Conservation (phyloP, 306 rosid species). For the Trichosanthes cucumerina region DNA sequence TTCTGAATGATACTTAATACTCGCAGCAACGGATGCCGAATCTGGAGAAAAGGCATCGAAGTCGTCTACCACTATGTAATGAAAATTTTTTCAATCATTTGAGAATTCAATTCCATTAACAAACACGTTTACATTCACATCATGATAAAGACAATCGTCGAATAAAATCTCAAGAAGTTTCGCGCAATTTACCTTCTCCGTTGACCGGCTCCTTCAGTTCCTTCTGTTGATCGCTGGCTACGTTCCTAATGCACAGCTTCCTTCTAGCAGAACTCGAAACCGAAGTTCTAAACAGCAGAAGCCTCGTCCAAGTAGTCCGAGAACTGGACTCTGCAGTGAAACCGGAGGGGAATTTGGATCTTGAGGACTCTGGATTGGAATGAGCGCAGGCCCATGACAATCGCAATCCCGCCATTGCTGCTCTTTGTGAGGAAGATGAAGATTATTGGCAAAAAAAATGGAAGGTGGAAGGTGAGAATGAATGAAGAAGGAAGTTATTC, state of each 20-base stretch:
- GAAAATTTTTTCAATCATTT: background rate
- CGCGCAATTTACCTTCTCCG: slow-evolving; percentile 33
- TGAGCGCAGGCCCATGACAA: background rate
- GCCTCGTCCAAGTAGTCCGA: slow-evolving; percentile 15
- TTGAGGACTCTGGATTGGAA: background rate
- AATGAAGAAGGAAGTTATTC: background rate
- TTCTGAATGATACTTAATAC: slow-evolving; percentile 88
- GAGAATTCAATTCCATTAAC: background rate
- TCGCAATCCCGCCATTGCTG: background rate
- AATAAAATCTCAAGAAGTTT: background rate
- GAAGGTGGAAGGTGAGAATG: background rate
- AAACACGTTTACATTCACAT: background rate
- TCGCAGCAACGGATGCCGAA: slow-evolving; percentile 59
- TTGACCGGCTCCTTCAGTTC: slow-evolving; percentile 28
- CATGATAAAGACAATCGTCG: background rate
- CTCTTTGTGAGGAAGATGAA: background rate
- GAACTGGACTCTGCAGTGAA: background rate
- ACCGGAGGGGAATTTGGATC: background rate
- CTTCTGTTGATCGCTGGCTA: slow-evolving; percentile 34
- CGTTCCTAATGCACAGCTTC: slow-evolving; percentile 31
- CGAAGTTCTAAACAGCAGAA: slow-evolving; percentile 25
- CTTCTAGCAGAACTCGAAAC: slow-evolving; percentile 21
- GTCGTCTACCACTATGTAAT: background rate
- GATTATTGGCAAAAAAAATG: background rate
- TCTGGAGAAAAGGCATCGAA: slow-evolving; percentile 15